phyloP scores from a whole-genome alignment of 192 early-diverging fungal genomes.

The Lobosporangium transversale region DNA sequence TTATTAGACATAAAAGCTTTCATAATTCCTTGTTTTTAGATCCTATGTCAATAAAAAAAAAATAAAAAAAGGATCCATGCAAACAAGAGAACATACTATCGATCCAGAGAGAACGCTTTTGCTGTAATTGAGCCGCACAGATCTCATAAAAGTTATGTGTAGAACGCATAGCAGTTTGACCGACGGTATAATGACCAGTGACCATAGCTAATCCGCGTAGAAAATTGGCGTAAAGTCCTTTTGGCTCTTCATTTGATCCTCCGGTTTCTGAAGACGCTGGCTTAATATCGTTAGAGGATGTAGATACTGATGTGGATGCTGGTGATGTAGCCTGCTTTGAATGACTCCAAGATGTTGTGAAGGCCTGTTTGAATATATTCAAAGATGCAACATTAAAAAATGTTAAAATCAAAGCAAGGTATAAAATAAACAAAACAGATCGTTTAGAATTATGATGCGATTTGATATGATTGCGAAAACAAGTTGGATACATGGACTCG shows the following conservation, averaged over 20 bases:
- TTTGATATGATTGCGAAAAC: too few relatives aligned
- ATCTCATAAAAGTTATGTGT: slow-evolving; percentile 61
- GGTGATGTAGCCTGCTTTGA: slow-evolving; percentile 12
- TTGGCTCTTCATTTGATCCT: not conserved
- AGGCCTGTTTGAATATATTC: slow-evolving; percentile 3
- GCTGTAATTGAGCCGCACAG: slow-evolving; percentile 57
- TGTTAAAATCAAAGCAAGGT: not conserved
- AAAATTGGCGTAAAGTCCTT: slow-evolving; percentile 37
- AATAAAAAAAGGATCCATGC: too few relatives aligned
- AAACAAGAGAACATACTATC: slow-evolving; percentile 42
- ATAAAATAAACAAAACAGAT: not conserved
- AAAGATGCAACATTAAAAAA: slow-evolving; percentile 2
- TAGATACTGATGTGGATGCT: slow-evolving; percentile 8
- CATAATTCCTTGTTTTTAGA: too few relatives aligned
- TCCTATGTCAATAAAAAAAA: too few relatives aligned
- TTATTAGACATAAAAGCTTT: too few relatives aligned
- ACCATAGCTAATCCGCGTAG: slow-evolving; percentile 53
- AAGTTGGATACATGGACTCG: too few relatives aligned
- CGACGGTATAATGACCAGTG: slow-evolving; percentile 62
- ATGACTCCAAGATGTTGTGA: slow-evolving; percentile 26
- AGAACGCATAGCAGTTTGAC: slow-evolving; percentile 62
- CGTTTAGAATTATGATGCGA: too few relatives aligned
- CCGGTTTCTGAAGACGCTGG: not conserved
- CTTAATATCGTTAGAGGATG: slow-evolving; percentile 1
- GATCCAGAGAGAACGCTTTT: slow-evolving; percentile 60